phyloP scores from a whole-genome alignment of 1,284 basidiomycete species.

The Boletus semigastroideus region DNA sequence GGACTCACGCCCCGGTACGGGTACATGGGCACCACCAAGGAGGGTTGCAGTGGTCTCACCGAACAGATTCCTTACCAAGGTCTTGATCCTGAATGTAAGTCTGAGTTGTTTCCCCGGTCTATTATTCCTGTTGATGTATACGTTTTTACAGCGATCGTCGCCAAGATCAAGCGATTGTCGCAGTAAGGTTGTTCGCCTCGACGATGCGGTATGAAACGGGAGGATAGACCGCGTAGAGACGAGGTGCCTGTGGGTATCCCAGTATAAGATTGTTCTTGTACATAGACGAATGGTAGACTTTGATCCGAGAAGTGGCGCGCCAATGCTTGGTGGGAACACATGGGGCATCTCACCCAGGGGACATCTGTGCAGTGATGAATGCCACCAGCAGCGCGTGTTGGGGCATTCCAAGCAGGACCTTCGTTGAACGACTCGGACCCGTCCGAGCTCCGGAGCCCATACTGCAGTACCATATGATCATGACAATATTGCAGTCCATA shows the following conservation, averaged over 20 bases:
- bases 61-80: conserved; percentile 80
- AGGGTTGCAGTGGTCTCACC: conserved; percentile 80
- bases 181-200: conserved; percentile 18
- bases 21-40: conserved; percentile 79
- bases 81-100: conserved; percentile 69
- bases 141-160: conserved; percentile 54
- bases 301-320: no score
- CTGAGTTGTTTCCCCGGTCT: not conserved
- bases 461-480: no score
- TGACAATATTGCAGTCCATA: no score
- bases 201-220: not conserved
- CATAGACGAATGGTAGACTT: not conserved
- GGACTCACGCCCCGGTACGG: conserved; percentile 75
- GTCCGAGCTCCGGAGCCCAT: no score
- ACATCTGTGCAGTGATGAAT: no score
- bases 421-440: no score
- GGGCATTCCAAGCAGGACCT: no score
- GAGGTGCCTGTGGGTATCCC: not conserved
- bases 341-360: no score
- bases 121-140: conserved; percentile 11
- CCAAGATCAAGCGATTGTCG: conserved; percentile 58
- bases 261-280: conserved; percentile 7
- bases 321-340: no score
- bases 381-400: no score
- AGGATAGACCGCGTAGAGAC: not conserved